Evolutionary conservation across 805 yeast genomes (phyloP).

Genomic region (Ogataea methylovora): DNA sequence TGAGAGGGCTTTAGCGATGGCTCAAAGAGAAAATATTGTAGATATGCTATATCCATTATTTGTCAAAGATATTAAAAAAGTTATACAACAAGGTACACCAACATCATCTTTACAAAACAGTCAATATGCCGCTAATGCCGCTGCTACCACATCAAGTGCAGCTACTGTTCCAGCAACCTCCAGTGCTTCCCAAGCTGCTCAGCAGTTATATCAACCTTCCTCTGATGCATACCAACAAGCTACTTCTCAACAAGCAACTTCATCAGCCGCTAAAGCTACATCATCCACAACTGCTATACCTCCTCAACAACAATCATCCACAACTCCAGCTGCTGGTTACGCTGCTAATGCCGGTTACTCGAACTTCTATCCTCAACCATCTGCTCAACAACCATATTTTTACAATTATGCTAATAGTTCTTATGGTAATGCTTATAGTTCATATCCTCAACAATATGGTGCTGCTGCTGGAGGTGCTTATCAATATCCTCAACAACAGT

Average conservation of each 20-base stretch:
- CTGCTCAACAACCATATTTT: constrained; percentile 1
- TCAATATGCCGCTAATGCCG: constrained; percentile 6
- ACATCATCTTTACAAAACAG: constrained; percentile 9
- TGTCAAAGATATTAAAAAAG: constrained; percentile 56
- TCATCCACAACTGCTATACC: neutral
- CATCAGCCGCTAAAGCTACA: neutral
- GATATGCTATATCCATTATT: constrained; percentile 50
- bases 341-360: too few relatives aligned
- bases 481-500: neutral
- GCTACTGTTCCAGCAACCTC: constrained; percentile 3
- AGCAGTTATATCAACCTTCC: constrained; percentile 5
- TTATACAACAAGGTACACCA: constrained; percentile 31
- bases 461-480: neutral
- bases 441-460: constrained; percentile 3
- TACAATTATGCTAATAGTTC: constrained; percentile 3
- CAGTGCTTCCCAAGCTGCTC: neutral
- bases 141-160: constrained; percentile 4
- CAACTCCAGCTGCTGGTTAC: neutral
- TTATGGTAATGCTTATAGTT: constrained; percentile 2
- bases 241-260: constrained; percentile 1
- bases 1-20: constrained; percentile 62
- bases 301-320: neutral
- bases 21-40: constrained; percentile 59
- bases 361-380: constrained; percentile 4
- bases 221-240: constrained; percentile 3